phyloP scores from a whole-genome alignment of 306 rosid genomes.

The Prunus davidiana region DNA sequence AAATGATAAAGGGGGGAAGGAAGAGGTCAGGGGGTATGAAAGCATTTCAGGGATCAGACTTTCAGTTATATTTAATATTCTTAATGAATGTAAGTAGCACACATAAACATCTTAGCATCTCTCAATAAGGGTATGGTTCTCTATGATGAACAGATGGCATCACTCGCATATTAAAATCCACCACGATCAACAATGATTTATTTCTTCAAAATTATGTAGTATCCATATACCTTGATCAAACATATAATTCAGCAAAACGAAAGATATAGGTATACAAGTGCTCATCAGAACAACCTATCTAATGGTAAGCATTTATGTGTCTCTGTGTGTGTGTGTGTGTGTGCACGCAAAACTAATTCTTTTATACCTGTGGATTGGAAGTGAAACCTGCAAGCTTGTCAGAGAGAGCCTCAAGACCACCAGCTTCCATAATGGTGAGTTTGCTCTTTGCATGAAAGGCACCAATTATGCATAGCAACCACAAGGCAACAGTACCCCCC shows the following conservation, averaged over 20 bases:
- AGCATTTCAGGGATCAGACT: neutral
- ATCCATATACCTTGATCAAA: neutral
- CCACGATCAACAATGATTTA: neutral
- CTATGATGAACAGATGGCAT: neutral
- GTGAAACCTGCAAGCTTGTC: conserved; percentile 65
- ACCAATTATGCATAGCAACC: conserved; percentile 80
- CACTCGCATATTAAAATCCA: neutral
- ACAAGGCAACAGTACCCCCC: conserved; percentile 77
- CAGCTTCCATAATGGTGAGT: conserved; percentile 65
- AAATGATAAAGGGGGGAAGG: neutral
- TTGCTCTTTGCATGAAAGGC: conserved; percentile 57
- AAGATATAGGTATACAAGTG: neutral
- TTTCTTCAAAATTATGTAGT: neutral
- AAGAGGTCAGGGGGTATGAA: neutral
- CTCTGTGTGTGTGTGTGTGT: neutral
- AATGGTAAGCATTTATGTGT: neutral
- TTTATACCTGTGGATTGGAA: conserved; percentile 74
- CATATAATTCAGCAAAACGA: neutral
- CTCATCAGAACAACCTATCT: neutral
- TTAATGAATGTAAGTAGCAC: neutral
- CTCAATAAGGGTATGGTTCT: neutral
- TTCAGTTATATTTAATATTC: neutral
- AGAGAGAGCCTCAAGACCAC: conserved; percentile 78
- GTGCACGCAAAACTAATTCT: neutral
- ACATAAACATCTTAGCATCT: neutral